Base-by-base conservation (phyloP, 306 rosid genomes). In the Lagenaria siceraria region DNA sequence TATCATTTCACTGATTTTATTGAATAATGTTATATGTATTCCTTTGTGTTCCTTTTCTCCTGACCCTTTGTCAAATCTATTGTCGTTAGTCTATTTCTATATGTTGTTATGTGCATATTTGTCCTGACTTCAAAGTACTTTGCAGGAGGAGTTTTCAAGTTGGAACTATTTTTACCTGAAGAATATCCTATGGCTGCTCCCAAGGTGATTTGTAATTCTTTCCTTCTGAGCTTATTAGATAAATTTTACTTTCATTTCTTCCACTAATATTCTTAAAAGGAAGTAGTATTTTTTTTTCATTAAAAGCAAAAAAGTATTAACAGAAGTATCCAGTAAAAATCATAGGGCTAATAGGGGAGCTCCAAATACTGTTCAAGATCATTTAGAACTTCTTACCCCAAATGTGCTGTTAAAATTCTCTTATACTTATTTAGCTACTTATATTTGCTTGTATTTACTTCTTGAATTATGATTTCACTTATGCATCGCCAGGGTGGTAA, bases 131-230 rank as follows among this genome's bases (percentile, higher is more conserved):
- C 56, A 61, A 51, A 74, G 70, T 40, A 75, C 33, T 77, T 9
- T 56, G 56, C 79, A 94, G 98, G 98, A 21, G 98, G 98, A 15
- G 98, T 94, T 77, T 94, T 94, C 90, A 94, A 94, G 84, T 86
- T 94, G 87, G 98, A 94, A 84, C 85, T 94, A 48, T 94, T 94
- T 89, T 87, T 94, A 81, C 98, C 98, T 14, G 98, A 91, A 83
- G 98, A 94, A 86, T 94, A 94, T 89, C 98, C 98, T 78, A 94
- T 94, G 98, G 97, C 97, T 81, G 98, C 98, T 77, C 98, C 98
- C 7, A 94, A 94, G 97, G 98, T 94, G 83, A 82, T 82, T 81
- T 82, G 58, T 14, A 7, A 46, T 81, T 24, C 49, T 79, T 77
- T 76, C 62, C 51, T 80, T 66, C 53, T 63, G 55, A 78, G 71